Conservation (phyloP, 495 filamentous ascomycete species). For the Penicillium ucsense region DNA sequence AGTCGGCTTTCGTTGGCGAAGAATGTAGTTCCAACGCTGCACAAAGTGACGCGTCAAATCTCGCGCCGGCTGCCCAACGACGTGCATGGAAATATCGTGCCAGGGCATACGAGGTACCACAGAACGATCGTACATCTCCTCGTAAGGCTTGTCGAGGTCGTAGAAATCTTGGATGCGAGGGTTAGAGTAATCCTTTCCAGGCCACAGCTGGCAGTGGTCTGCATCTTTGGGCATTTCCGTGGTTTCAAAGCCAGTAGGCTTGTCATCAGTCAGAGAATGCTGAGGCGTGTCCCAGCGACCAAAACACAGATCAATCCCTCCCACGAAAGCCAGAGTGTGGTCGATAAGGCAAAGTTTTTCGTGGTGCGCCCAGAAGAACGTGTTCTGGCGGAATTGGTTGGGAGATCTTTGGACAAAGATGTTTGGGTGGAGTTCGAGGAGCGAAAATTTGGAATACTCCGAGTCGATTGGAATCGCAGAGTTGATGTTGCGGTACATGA, state of each 20-base stretch:
- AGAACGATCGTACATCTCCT: constrained; percentile 95
- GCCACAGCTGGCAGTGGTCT: constrained; percentile 93
- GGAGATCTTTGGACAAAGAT: constrained; percentile 92
- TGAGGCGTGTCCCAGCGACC: constrained; percentile 95
- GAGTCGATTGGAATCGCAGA: constrained; percentile 96
- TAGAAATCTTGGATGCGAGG: constrained; percentile 93
- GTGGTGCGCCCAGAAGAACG: constrained; percentile 99
- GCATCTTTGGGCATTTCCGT: constrained; percentile 70
- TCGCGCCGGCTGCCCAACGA: constrained; percentile 89
- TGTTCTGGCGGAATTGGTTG: constrained; percentile 96
- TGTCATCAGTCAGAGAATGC: constrained; percentile 84
- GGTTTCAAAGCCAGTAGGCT: constrained; percentile 86
- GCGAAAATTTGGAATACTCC: constrained; percentile 96
- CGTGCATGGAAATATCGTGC: constrained; percentile 98
- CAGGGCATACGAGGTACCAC: constrained; percentile 91
- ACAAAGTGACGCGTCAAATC: constrained; percentile 96
- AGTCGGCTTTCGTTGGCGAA: constrained; percentile 87
- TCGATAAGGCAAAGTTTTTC: constrained; percentile 96
- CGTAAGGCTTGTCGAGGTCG: constrained; percentile 86
- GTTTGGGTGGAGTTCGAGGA: constrained; percentile 92
- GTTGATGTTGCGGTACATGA: constrained; percentile 97
- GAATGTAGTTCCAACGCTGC: constrained; percentile 97
- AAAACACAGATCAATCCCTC: constrained; percentile 95
- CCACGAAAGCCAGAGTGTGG: constrained; percentile 91
- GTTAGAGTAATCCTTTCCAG: constrained; percentile 98